Percentiles rank a stretch among this genome's conserved stretches.
Evolutionary conservation across 345 rosid species (phyloP).

Genomic region (Populus alba): DNA sequence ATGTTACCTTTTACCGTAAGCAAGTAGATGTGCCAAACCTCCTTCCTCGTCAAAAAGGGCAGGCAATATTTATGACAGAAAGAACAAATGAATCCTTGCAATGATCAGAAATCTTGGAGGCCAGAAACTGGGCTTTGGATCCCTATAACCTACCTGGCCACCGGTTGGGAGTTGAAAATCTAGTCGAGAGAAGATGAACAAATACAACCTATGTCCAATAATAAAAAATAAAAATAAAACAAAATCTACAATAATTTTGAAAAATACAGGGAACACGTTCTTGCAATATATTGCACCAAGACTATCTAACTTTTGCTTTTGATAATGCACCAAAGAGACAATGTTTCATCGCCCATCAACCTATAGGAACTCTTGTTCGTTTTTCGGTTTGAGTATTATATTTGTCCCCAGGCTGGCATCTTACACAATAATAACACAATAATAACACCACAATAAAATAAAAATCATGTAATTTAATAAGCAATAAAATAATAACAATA

Average conservation of each 20-base stretch:
- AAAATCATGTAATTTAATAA: no score
- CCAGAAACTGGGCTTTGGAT: background rate
- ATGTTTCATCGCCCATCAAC: background rate
- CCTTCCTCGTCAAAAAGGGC: background rate
- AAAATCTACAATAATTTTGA: background rate
- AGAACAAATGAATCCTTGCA: background rate
- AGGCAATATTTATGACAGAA: no score
- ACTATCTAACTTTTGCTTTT: background rate
- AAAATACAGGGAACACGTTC: background rate
- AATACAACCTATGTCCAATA: background rate
- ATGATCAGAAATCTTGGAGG: background rate
- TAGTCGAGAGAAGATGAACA: background rate
- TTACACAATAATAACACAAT: no score
- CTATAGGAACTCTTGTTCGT: background rate
- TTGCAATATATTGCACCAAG: background rate
- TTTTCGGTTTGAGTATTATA: background rate
- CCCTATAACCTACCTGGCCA: background rate
- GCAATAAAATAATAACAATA: background rate
- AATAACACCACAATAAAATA: no score
- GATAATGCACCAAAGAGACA: background rate
- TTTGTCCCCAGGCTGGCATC: background rate
- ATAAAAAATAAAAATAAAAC: no score
- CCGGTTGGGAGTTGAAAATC: background rate
- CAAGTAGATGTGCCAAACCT: background rate
- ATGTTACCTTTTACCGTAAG: constrained; percentile 5